Evolutionary conservation across 2,329 filamentous ascomycete species (phyloP), one percentile per base, ranked within the genome.

Genomic region (Sporothrix protearum): DNA sequence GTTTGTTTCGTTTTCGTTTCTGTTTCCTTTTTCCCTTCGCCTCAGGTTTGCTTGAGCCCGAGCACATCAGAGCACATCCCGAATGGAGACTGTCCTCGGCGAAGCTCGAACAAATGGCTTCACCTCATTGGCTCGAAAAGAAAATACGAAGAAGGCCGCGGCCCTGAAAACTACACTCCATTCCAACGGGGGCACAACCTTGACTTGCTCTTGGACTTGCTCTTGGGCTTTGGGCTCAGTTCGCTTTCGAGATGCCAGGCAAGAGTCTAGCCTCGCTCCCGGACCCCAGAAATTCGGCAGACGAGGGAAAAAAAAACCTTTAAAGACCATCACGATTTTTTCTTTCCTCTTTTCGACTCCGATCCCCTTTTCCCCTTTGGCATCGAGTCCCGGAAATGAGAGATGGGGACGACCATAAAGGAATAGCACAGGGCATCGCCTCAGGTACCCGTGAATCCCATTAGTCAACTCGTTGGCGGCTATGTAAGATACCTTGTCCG

Each of bases 391-490:
- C 59, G 36, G 59, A 45, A 64, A 64, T 64, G 59, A 64, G 33
- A 63, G 42, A 47, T 47, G 42, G 42, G 14, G 14, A 47, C 14
- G 10, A 19, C 12, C 14, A 47, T 14, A 47, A 47, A 47, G 42
- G 4, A 3, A 12, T 5, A 47, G 42, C 42, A 47, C 42, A 47
- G 42, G 19, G 28, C 53, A 42, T 45, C 36, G 59, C 45, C 22
- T 45, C 59, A 45, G 59, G 59, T 64, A 42, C 59, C n/a, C 33
- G 36, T 19, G n/a, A 64, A 45, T 42, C 33, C 30, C 59, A 64
- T 28, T 4, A 25, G 9, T 45, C n/a, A 64, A 19, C 9, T 16
- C 6, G 59, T 22, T 25, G 59, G 59, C 59, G 36, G 36, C 10
- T 45, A 59, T 30, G 12, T 47, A 42, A 8, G 36, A 30, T 61